These are phyloP conservation scores for Lithospermum erythrorhizon DNA, from an alignment of 257 asterid genomes.

Conservation along the genomic window DNA sequence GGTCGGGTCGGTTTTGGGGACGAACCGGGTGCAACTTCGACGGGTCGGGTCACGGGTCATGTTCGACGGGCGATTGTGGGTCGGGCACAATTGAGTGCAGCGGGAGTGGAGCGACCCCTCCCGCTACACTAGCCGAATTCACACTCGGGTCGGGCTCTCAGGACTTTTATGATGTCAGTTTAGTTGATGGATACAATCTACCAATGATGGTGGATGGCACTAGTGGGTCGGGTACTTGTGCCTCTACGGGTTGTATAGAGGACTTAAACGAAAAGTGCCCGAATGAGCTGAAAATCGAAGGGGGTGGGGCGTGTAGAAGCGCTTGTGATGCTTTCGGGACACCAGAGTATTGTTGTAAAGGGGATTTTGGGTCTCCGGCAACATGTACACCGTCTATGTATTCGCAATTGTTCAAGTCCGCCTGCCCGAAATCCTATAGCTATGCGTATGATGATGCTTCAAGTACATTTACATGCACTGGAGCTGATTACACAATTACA, in stretches of 20 bases:
- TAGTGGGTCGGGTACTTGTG: constrained; percentile 24
- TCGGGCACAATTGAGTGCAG: constrained; percentile 22
- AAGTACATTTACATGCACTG: constrained; percentile 25
- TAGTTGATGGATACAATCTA: constrained; percentile 30
- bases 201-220: constrained; percentile 18
- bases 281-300: constrained; percentile 15
- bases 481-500: constrained; percentile 21
- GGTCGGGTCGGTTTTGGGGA: constrained; percentile 35
- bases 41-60: constrained; percentile 7
- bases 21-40: constrained; percentile 23
- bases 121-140: constrained; percentile 32
- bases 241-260: constrained; percentile 19
- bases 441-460: constrained; percentile 29
- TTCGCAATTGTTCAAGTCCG: constrained; percentile 21
- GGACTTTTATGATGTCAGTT: constrained; percentile 29
- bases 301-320: constrained; percentile 26
- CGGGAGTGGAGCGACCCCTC: constrained; percentile 29
- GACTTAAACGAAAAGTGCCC: constrained; percentile 28
- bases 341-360: constrained; percentile 26
- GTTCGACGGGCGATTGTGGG: constrained; percentile 30
- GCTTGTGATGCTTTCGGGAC: constrained; percentile 30
- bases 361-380: constrained; percentile 19
- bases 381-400: constrained; percentile 23
- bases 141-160: constrained; percentile 15
- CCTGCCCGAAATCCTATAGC: constrained; percentile 25